These are phyloP conservation scores for Tagetes erecta DNA, from an alignment of 129 eudicot genomes.

Conservation along the genomic window DNA sequence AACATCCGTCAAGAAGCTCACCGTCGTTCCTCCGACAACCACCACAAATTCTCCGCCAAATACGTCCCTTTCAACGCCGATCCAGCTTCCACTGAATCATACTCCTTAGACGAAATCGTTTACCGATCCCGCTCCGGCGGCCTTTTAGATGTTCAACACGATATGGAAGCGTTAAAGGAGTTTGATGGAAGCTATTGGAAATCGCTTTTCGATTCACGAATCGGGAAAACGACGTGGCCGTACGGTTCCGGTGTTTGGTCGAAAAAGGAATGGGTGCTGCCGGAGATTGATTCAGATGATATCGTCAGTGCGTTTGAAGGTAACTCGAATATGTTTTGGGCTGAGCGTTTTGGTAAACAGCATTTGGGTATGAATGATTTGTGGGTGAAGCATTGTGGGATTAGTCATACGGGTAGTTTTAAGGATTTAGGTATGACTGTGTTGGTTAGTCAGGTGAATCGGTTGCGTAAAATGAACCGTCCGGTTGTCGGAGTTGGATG, in stretches of 20 bases:
- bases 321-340: constrained; percentile 73
- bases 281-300: constrained; percentile 62
- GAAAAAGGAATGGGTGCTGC: constrained; percentile 80
- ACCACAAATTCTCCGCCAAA: constrained; percentile 48
- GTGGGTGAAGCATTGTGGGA: constrained; percentile 89
- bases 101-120: constrained; percentile 64
- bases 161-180: constrained; percentile 48
- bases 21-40: constrained; percentile 19
- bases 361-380: constrained; percentile 68
- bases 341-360: constrained; percentile 72
- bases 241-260: constrained; percentile 89
- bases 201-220: constrained; percentile 62
- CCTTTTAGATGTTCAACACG: constrained; percentile 65
- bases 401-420: constrained; percentile 80
- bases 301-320: constrained; percentile 71
- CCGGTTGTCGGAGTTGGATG: constrained; percentile 80
- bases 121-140: constrained; percentile 67
- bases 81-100: constrained; percentile 42
- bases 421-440: constrained; percentile 87
- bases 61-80: constrained; percentile 69
- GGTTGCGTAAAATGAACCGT: constrained; percentile 57
- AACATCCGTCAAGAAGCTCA: constrained; percentile 38
- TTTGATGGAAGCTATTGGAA: constrained; percentile 61
- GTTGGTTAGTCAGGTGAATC: constrained; percentile 75
- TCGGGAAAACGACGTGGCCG: constrained; percentile 77